Conservation (phyloP, 2,329 filamentous ascomycete genomes). For the Colletotrichum coccodes region DNA sequence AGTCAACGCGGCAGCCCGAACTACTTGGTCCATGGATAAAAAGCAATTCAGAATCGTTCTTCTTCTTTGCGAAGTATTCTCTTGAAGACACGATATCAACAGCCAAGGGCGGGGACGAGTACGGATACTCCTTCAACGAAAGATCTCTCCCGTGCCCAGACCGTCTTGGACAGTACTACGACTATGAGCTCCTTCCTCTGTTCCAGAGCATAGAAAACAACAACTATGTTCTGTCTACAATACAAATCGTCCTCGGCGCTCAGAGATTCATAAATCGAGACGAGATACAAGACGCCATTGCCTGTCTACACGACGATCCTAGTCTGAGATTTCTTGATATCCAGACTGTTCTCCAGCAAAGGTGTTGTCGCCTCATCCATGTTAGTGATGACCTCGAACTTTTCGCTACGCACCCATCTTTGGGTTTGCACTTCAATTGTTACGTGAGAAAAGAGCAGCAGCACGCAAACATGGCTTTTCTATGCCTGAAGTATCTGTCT, state of each 20-base stretch:
- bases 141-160: slow-evolving; percentile 23
- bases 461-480: slow-evolving; percentile 33
- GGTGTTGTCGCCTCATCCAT: slow-evolving; percentile 27
- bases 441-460: slow-evolving; percentile 28
- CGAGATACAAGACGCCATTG: slow-evolving; percentile 11
- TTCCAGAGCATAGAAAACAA: slow-evolving; percentile 33
- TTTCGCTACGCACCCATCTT: slow-evolving; percentile 10
- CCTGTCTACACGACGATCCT: slow-evolving; percentile 13
- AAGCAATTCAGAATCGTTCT: slow-evolving; percentile 26
- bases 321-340: slow-evolving; percentile 1
- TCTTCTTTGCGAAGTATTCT: slow-evolving; percentile 32
- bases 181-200: slow-evolving; percentile 33
- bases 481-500: slow-evolving; percentile 36
- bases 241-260: slow-evolving; percentile 10
- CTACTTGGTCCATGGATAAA: slow-evolving; percentile 23
- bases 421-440: slow-evolving; percentile 16
- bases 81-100: slow-evolving; percentile 24
- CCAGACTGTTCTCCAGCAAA: slow-evolving; percentile 14
- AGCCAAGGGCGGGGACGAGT: neutral
- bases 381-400: slow-evolving; percentile 10
- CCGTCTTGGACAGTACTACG: slow-evolving; percentile 28
- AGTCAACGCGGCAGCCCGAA: neutral
- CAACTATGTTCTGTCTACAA: neutral
- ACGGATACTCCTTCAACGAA: neutral
- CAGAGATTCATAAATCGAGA: neutral